Percentiles rank a stretch among this genome's conserved stretches.
phyloP scores from a whole-genome alignment of 2,329 filamentous ascomycete genomes.

The Diaporthe vexans region DNA sequence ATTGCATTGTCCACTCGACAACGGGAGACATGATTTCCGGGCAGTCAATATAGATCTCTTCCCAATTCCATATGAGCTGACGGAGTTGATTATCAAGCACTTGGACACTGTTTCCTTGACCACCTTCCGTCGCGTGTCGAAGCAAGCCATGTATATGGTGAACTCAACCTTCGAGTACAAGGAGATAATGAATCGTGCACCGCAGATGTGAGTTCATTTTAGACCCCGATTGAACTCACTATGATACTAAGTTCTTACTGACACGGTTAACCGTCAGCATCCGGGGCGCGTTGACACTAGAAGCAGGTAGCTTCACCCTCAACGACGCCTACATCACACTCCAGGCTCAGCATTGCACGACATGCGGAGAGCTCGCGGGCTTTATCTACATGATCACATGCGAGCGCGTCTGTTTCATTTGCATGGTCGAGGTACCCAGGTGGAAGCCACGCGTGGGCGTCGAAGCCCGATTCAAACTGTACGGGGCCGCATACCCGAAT shows the following conservation, averaged over 20 bases:
- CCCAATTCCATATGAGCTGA: neutral
- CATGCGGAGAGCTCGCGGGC: too few relatives aligned
- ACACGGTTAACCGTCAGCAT: neutral
- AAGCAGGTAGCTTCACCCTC: neutral
- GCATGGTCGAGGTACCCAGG: too few relatives aligned
- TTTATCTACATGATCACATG: slow-evolving; percentile 2
- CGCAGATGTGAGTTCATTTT: neutral
- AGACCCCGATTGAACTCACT: too few relatives aligned
- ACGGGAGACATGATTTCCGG: neutral
- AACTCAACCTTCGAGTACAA: neutral
- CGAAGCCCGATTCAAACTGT: too few relatives aligned
- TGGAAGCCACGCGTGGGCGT: too few relatives aligned
- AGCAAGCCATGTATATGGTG: neutral
- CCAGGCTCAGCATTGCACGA: too few relatives aligned
- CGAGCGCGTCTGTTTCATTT: neutral
- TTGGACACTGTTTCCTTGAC: neutral
- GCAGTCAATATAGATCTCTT: neutral
- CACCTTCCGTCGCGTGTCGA: neutral
- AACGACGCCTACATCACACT: neutral
- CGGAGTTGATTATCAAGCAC: neutral
- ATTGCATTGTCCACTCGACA: neutral
- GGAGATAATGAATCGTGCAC: neutral
- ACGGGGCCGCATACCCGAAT: too few relatives aligned
- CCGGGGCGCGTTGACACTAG: neutral
- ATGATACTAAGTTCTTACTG: neutral